Base-by-base conservation (phyloP, 2,329 filamentous ascomycete genomes). In the Cladosporium halotolerans region DNA sequence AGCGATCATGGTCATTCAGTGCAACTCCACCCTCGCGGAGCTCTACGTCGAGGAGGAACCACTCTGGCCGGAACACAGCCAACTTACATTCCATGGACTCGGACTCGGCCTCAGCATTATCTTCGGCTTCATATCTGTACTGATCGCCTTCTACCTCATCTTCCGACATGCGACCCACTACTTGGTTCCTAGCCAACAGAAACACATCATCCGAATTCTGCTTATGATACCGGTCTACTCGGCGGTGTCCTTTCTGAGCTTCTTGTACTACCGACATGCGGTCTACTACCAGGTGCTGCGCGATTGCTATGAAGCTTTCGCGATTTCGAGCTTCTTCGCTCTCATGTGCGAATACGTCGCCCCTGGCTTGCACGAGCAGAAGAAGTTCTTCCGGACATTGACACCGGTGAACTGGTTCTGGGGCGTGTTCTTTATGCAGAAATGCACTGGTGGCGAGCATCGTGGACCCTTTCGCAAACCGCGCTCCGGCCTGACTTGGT, bases 301-400 rank as follows among this genome's bases (percentile, higher is more conserved):
- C 63, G 86, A 93, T 68, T 92, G 88, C 71, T 95, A 95, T 69
- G 89, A 95, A 73, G 88, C 89, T 9, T 92, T 95, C 63, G 88
- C 88, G 54, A 91, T 95, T 59, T 85, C 87, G 31, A 88, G 86
- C 58, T 95, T 95, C 76, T 95, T 95, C 71, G 83, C 86, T 8
- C 76, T 95, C 44, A 73, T 95, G 64, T 93, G 88, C 68, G 80
- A 89, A 65, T 93, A 93, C 69, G 78, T 89, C 57, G 87, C 85
- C 4, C 85, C 86, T 7, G 83, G 85, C 60, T 72, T 95, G 18
- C 88, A 91, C 68, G 78, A 82, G 23, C 89, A 95, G 68, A 95
- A 95, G 68, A 79, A 85, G 41, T 93, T 86, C 69, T 95, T 95
- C 66, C 79, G 88, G 40, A 73, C 78, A 36, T 76, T 91, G 62